Evolutionary conservation across 495 filamentous ascomycete species (phyloP).

Genomic region (Penicillium samsonianum): DNA sequence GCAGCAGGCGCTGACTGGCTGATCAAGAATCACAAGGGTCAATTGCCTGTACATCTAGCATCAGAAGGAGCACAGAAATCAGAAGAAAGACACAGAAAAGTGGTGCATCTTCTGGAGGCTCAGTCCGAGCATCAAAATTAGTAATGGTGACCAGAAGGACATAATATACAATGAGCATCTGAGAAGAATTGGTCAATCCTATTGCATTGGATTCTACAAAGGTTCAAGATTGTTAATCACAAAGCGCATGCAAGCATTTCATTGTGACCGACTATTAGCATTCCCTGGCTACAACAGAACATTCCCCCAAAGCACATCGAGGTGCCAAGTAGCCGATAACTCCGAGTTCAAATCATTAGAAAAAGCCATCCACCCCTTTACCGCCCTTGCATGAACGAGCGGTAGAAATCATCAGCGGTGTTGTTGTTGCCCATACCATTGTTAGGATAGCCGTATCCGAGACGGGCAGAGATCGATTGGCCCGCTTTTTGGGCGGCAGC

Average conservation of each 20-base stretch:
- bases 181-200: background rate
- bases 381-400: slow-evolving; percentile 70
- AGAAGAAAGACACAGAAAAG: background rate
- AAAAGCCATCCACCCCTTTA: slow-evolving; percentile 28
- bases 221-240: background rate
- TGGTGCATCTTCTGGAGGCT: background rate
- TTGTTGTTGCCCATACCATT: slow-evolving; percentile 58
- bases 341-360: slow-evolving; percentile 26
- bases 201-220: background rate
- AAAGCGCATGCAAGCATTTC: slow-evolving; percentile 13
- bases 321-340: slow-evolving; percentile 11
- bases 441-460: slow-evolving; percentile 59
- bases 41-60: background rate
- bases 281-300: slow-evolving; percentile 14
- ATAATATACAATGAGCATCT: background rate
- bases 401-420: slow-evolving; percentile 78
- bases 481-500: slow-evolving; percentile 72
- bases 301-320: slow-evolving; percentile 21
- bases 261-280: slow-evolving; percentile 16
- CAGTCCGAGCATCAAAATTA: background rate
- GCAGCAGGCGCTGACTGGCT: slow-evolving; percentile 1
- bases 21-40: background rate
- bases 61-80: background rate
- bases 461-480: slow-evolving; percentile 64
- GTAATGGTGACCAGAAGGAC: background rate